Evolutionary conservation across 768 basidiomycete species (phyloP).

Genomic region (Leucosporidium scottii): DNA sequence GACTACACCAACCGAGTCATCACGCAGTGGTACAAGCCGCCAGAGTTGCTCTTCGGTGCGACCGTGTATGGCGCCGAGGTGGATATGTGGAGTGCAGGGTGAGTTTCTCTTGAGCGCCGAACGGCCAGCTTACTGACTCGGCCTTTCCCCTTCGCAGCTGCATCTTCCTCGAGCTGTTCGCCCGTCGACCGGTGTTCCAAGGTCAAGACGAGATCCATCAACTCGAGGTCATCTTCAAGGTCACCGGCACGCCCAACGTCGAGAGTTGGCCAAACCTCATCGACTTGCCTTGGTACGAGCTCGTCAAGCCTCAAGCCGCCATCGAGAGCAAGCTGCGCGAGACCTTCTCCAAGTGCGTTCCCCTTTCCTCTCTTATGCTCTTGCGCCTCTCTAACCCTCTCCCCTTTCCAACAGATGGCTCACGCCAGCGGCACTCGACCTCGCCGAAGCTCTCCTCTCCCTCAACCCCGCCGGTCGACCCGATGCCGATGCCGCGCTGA

Average conservation of each 20-base stretch:
- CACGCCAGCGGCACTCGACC: constrained; percentile 75
- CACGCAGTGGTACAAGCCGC: constrained; percentile 95
- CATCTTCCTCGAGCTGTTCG: constrained; percentile 96
- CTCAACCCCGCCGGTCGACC: constrained; percentile 73
- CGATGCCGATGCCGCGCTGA: constrained; percentile 71
- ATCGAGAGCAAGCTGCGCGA: constrained; percentile 71
- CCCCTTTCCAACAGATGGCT: constrained; percentile 51
- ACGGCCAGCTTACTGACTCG: not conserved
- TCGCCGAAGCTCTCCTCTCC: constrained; percentile 71
- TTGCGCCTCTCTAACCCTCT: not conserved
- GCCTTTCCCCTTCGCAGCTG: constrained; percentile 53
- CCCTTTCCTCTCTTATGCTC: not conserved
- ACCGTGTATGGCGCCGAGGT: constrained; percentile 96
- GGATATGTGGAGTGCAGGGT: constrained; percentile 99
- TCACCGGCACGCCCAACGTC: constrained; percentile 70
- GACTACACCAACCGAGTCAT: constrained; percentile 99
- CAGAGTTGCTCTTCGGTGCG: constrained; percentile 87
- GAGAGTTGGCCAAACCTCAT: constrained; percentile 65
- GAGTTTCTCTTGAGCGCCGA: constrained; percentile 58
- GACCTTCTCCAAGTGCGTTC: constrained; percentile 68
- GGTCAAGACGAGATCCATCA: constrained; percentile 97
- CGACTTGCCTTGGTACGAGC: constrained; percentile 92
- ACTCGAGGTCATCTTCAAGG: constrained; percentile 81
- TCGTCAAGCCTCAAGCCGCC: constrained; percentile 80
- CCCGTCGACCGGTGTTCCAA: constrained; percentile 93